These are phyloP conservation scores for Senecio squalidus DNA, from an alignment of 140 eudicot species.

Conservation along the genomic window DNA sequence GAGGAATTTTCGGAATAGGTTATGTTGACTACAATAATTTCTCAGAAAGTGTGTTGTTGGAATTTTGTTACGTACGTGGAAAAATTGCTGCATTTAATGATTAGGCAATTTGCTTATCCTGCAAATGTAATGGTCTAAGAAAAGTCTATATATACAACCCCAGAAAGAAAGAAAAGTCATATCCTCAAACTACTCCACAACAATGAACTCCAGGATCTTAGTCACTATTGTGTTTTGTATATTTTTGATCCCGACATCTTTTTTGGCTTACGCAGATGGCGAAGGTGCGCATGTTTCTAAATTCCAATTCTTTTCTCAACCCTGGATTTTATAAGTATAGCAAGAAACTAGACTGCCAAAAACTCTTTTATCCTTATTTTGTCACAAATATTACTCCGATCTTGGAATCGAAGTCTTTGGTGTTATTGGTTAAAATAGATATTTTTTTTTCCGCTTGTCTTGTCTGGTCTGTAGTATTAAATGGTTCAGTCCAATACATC, in stretches of 20 bases:
- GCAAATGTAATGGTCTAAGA: neutral
- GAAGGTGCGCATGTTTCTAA: neutral
- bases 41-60: neutral
- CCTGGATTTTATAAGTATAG: neutral
- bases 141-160: neutral
- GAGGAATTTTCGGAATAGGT: too few relatives aligned
- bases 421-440: too few relatives aligned
- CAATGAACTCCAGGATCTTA: neutral
- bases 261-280: neutral
- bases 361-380: too few relatives aligned
- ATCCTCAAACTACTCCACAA: neutral
- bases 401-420: too few relatives aligned
- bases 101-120: neutral
- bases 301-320: neutral
- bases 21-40: neutral
- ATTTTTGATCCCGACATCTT: neutral
- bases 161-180: neutral
- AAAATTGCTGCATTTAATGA: neutral
- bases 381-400: too few relatives aligned
- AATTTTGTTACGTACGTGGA: neutral
- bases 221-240: neutral
- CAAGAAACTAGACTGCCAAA: neutral
- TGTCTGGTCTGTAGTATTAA: too few relatives aligned
- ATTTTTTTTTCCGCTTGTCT: too few relatives aligned
- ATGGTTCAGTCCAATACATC: too few relatives aligned